Percentiles rank a stretch among this genome's conserved stretches.
phyloP scores from a whole-genome alignment of 257 asterid genomes.

The Ligustrum vulgare region DNA sequence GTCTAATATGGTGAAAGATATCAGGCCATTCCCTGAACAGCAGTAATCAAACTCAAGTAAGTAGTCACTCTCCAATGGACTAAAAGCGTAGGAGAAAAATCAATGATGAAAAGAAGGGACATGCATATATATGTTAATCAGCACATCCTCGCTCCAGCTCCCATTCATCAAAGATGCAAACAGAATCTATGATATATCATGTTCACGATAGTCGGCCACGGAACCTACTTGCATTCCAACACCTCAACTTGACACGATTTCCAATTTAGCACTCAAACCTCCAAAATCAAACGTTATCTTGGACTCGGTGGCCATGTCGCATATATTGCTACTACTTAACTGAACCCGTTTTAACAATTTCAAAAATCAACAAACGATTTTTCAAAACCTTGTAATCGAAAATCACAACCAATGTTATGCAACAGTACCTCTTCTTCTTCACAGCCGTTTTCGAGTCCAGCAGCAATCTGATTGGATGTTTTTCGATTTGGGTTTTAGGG shows the following conservation, averaged over 20 bases:
- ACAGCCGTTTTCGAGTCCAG: too few species aligned
- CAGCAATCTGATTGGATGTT: too few species aligned
- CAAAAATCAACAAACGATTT: too few species aligned
- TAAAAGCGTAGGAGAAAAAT: neutral
- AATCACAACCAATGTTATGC: too few species aligned
- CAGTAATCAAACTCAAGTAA: neutral
- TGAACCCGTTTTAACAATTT: too few species aligned
- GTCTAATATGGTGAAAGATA: neutral
- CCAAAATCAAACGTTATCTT: too few species aligned
- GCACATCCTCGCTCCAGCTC: neutral
- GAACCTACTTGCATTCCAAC: constrained; percentile 76
- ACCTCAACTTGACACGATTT: constrained; percentile 86
- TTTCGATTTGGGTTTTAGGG: too few species aligned
- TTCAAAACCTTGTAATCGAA: too few species aligned
- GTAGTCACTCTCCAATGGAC: neutral
- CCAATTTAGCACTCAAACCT: too few species aligned
- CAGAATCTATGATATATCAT: constrained; percentile 28
- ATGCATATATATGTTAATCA: neutral
- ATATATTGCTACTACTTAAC: too few species aligned
- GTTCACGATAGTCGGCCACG: constrained; percentile 58
- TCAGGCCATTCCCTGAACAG: neutral
- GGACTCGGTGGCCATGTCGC: too few species aligned
- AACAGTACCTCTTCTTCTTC: too few species aligned
- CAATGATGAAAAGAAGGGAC: neutral
- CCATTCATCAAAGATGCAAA: neutral